phyloP scores from a whole-genome alignment of 108 stramenopile species.

The Conticribra guillardii region DNA sequence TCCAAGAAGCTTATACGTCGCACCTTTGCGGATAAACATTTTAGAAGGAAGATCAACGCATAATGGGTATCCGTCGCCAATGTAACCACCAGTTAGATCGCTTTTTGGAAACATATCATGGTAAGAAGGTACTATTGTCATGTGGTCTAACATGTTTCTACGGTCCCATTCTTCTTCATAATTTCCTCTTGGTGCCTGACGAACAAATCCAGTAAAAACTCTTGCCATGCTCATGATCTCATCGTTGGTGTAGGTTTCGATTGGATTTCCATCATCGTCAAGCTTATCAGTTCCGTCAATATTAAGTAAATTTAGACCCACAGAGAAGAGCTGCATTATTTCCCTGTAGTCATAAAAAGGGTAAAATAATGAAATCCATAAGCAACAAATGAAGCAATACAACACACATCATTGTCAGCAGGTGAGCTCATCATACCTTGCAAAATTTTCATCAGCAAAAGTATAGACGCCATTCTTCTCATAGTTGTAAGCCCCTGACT shows the following conservation, averaged over 20 bases:
- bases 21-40: constrained; percentile 57
- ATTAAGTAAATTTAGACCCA: constrained; percentile 49
- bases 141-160: constrained; percentile 57
- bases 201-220: constrained; percentile 67
- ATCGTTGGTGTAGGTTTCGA: constrained; percentile 52
- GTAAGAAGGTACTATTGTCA: constrained; percentile 54
- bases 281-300: constrained; percentile 51
- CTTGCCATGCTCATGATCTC: constrained; percentile 64
- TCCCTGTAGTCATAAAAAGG: constrained; percentile 38
- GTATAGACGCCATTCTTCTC: constrained; percentile 25
- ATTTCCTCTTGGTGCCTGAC: constrained; percentile 53
- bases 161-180: constrained; percentile 33
- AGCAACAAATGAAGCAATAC: too few relatives aligned
- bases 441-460: constrained; percentile 75
- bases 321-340: constrained; percentile 63
- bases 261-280: constrained; percentile 40
- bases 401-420: too few relatives aligned
- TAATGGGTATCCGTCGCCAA: constrained; percentile 68
- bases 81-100: constrained; percentile 63
- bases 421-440: constrained; percentile 32
- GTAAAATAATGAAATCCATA: too few relatives aligned
- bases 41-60: constrained; percentile 49
- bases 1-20: constrained; percentile 63
- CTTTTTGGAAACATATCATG: constrained; percentile 67
- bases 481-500: constrained; percentile 54